Percentiles rank a stretch among this genome's conserved stretches.
These are phyloP conservation scores for Xylariaceae sp. DNA, from an alignment of 2,329 filamentous ascomycete genomes.

Conservation along the genomic window DNA sequence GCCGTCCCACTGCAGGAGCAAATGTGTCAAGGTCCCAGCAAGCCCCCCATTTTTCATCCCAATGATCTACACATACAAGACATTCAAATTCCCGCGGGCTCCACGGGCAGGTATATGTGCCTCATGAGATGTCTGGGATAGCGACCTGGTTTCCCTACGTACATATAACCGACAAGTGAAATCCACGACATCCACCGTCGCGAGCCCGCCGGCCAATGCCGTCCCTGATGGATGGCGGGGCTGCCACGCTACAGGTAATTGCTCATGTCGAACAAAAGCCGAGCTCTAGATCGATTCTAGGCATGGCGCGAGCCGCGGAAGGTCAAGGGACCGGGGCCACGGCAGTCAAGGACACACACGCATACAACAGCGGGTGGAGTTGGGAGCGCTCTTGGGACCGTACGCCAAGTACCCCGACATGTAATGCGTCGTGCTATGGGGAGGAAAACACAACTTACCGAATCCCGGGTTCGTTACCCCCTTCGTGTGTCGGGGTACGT, in stretches of 20 bases:
- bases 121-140: not conserved
- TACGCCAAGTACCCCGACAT: constrained; percentile 1
- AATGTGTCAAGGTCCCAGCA: constrained; percentile 2
- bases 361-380: not conserved
- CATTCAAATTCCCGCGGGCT: constrained; percentile 9
- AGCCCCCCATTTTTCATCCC: constrained; percentile 2
- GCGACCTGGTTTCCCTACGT: constrained; percentile 8
- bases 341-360: not conserved
- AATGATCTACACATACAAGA: constrained; percentile 15
- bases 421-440: not conserved
- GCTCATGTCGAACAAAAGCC: not conserved
- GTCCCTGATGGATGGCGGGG: not conserved
- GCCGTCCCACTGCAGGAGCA: constrained; percentile 15
- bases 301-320: not conserved
- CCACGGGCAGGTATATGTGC: constrained; percentile 19
- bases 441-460: constrained; percentile 4
- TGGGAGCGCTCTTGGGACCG: not conserved
- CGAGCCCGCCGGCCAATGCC: not conserved
- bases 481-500: not conserved
- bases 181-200: not conserved
- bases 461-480: constrained; percentile 3
- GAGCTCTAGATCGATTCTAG: not conserved
- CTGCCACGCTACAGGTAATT: not conserved
- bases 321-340: not conserved
- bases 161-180: not conserved